These are phyloP conservation scores for Pilasporangium apinafurcum DNA, from an alignment of 352 stramenopile genomes.

Conservation along the genomic window DNA sequence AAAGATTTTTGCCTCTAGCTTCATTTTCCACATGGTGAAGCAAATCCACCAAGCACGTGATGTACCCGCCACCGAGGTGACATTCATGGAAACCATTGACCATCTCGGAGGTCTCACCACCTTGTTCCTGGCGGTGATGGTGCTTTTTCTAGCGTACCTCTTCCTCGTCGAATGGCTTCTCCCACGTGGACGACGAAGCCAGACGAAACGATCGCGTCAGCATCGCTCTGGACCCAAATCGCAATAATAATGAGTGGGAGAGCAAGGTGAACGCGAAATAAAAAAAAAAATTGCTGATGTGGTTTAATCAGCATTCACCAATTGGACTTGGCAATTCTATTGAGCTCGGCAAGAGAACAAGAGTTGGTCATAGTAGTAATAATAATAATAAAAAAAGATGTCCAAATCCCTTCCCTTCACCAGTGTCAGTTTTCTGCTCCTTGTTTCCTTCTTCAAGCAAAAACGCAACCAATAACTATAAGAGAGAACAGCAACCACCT, in stretches of 20 bases:
- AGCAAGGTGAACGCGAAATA: too few relatives aligned
- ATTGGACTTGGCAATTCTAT: too few relatives aligned
- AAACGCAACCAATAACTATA: too few relatives aligned
- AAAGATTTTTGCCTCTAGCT: neutral
- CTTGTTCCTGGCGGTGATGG: slow-evolving; percentile 20
- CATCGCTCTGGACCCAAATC: too few relatives aligned
- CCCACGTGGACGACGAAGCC: slow-evolving; percentile 17
- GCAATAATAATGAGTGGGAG: too few relatives aligned
- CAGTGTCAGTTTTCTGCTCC: too few relatives aligned
- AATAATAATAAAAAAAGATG: too few relatives aligned
- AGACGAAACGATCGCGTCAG: neutral
- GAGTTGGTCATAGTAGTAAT: neutral
- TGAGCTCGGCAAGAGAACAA: slow-evolving; percentile 4
- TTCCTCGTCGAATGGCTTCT: slow-evolving; percentile 39
- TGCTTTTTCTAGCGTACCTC: slow-evolving; percentile 28
- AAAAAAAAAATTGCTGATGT: too few relatives aligned
- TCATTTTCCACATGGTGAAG: slow-evolving; percentile 10
- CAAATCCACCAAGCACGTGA: slow-evolving; percentile 5
- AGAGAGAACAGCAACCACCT: too few relatives aligned
- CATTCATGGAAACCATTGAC: slow-evolving; percentile 36
- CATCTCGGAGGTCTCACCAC: slow-evolving; percentile 23
- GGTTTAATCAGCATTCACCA: too few relatives aligned
- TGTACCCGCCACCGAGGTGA: slow-evolving; percentile 10
- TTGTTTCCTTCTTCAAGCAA: too few relatives aligned
- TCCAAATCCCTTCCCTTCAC: too few relatives aligned